phyloP scores from a whole-genome alignment of 306 rosid species.

The Sindora glabra region DNA sequence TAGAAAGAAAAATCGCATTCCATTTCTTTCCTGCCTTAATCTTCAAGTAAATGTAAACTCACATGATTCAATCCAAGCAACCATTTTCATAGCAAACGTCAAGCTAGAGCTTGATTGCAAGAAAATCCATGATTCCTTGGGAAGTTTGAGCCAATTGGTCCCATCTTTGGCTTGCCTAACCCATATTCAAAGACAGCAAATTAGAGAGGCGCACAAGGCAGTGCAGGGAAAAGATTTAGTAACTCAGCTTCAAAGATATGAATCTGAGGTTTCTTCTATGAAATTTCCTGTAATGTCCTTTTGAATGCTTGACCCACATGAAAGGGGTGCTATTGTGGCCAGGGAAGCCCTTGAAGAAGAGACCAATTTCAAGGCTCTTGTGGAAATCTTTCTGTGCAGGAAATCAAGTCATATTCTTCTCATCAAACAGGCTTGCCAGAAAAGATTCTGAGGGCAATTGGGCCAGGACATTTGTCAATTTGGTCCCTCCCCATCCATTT shows the following conservation, averaged over 20 bases:
- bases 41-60: slow-evolving; percentile 28
- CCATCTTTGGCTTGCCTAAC: slow-evolving; percentile 35
- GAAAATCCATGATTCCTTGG: slow-evolving; percentile 48
- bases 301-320: slow-evolving; percentile 63
- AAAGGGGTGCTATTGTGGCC: slow-evolving; percentile 45
- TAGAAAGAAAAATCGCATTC: slow-evolving; percentile 28
- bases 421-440: slow-evolving; percentile 47
- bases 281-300: slow-evolving; percentile 33
- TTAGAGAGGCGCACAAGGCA: slow-evolving; percentile 40
- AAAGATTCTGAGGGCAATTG: slow-evolving; percentile 37
- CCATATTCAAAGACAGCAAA: slow-evolving; percentile 32
- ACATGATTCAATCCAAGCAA: not conserved
- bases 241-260: slow-evolving; percentile 27
- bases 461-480: slow-evolving; percentile 61
- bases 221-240: slow-evolving; percentile 57
- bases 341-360: slow-evolving; percentile 46
- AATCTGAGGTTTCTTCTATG: slow-evolving; percentile 22
- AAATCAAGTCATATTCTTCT: slow-evolving; percentile 68
- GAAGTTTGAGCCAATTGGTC: slow-evolving; percentile 20
- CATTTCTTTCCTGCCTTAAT: slow-evolving; percentile 28
- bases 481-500: slow-evolving; percentile 63
- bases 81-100: slow-evolving; percentile 13
- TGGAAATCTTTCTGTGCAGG: slow-evolving; percentile 53
- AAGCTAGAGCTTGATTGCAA: slow-evolving; percentile 42
- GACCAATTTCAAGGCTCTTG: slow-evolving; percentile 44